phyloP scores from a whole-genome alignment of 345 rosid genomes.

The Hypericum perforatum region DNA sequence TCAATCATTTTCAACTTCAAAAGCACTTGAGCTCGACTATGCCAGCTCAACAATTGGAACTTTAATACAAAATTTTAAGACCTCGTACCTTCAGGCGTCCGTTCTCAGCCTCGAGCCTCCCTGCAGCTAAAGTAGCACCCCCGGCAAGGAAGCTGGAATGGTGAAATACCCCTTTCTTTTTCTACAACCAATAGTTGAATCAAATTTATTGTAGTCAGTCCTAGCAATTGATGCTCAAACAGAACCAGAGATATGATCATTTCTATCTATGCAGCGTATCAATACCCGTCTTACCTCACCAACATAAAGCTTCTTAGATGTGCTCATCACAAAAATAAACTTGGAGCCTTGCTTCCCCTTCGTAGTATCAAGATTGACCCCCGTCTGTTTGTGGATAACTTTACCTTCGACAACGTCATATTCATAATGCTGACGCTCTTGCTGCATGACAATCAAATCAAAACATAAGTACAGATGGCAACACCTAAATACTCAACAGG shows the following conservation, averaged over 20 bases:
- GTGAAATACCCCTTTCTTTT: conserved; percentile 86
- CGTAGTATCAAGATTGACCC: conserved; percentile 44
- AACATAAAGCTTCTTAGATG: conserved; percentile 60
- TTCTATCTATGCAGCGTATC: background rate
- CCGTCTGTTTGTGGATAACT: conserved; percentile 50
- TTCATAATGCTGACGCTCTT: conserved; percentile 81
- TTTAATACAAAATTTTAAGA: background rate
- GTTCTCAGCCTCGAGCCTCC: conserved; percentile 56
- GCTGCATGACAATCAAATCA: conserved; percentile 31
- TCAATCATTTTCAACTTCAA: too few species aligned
- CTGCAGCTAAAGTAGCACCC: conserved; percentile 85
- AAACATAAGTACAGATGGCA: background rate
- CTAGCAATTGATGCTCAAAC: background rate
- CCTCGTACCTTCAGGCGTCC: conserved; percentile 65
- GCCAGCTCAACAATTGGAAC: too few species aligned
- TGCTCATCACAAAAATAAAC: conserved; percentile 88
- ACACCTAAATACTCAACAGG: conserved; percentile 1
- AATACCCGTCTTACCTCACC: conserved; percentile 41
- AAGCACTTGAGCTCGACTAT: too few species aligned
- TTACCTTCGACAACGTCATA: conserved; percentile 50
- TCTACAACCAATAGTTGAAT: conserved; percentile 25
- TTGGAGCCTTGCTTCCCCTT: conserved; percentile 36
- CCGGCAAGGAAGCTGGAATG: conserved; percentile 98
- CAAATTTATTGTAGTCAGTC: background rate
- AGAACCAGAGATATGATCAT: background rate